These are phyloP conservation scores for Exophiala lecanii-corni DNA, from an alignment of 2,329 filamentous ascomycete genomes.

Conservation along the genomic window DNA sequence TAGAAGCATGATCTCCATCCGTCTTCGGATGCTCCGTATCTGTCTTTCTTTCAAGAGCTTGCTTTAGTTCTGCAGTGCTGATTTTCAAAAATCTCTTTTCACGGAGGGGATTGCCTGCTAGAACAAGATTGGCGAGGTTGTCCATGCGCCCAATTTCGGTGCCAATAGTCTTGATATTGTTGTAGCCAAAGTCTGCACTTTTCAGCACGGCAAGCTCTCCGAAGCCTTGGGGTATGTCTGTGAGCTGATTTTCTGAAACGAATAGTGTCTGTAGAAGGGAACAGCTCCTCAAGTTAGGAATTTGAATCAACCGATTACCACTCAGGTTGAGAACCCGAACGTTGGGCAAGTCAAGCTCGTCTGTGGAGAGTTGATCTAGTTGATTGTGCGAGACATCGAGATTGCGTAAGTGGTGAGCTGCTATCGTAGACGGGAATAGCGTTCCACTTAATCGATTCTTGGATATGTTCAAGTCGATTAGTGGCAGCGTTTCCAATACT, in stretches of 20 bases:
- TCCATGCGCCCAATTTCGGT: constrained; percentile 76
- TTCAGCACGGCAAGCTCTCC: constrained; percentile 62
- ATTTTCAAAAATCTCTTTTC: constrained; percentile 83
- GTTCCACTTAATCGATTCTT: constrained; percentile 63
- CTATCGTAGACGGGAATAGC: constrained; percentile 32
- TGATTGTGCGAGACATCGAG: constrained; percentile 77
- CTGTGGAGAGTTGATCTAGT: constrained; percentile 51
- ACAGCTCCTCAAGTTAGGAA: constrained; percentile 76
- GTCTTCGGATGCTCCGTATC: background rate
- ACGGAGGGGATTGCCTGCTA: constrained; percentile 84
- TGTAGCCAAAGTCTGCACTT: constrained; percentile 77
- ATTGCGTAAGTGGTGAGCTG: constrained; percentile 68
- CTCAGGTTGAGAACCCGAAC: constrained; percentile 72
- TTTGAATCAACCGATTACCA: constrained; percentile 67
- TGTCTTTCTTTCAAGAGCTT: constrained; percentile 16
- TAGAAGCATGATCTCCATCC: background rate
- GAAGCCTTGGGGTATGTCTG: constrained; percentile 72
- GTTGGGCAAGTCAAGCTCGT: constrained; percentile 61
- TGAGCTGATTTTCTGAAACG: constrained; percentile 77
- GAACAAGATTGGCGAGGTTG: constrained; percentile 64
- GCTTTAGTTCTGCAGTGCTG: constrained; percentile 45
- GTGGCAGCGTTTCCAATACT: constrained; percentile 10
- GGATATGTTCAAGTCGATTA: constrained; percentile 64
- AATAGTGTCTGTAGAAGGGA: constrained; percentile 60
- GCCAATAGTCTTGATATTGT: constrained; percentile 73